phyloP scores from a whole-genome alignment of 495 filamentous ascomycete genomes.

The Neurospora discreta region DNA sequence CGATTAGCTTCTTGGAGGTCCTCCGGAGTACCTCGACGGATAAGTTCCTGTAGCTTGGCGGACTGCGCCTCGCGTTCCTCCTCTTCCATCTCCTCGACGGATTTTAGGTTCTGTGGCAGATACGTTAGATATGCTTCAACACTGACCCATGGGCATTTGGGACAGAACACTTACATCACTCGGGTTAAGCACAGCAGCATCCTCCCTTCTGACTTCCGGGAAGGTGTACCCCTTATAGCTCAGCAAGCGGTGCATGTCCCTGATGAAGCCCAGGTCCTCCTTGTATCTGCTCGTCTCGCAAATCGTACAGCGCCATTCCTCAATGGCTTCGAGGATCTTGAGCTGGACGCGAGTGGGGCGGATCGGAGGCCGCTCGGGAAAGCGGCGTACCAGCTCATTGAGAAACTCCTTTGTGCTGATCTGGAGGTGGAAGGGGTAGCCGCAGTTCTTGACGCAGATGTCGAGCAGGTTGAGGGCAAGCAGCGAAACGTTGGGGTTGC shows the following conservation, averaged over 20 bases:
- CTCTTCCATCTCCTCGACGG: slow-evolving; percentile 97
- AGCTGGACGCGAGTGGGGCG: slow-evolving; percentile 78
- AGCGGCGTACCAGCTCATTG: slow-evolving; percentile 93
- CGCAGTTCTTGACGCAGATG: slow-evolving; percentile 99
- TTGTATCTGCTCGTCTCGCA: slow-evolving; percentile 96
- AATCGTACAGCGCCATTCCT: slow-evolving; percentile 97
- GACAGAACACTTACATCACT: slow-evolving; percentile 63
- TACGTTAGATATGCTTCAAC: neutral
- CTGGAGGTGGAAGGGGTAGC: slow-evolving; percentile 96
- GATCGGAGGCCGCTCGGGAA: slow-evolving; percentile 85
- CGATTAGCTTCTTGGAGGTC: slow-evolving; percentile 93
- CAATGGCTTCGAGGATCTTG: slow-evolving; percentile 90
- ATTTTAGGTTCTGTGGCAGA: slow-evolving; percentile 66
- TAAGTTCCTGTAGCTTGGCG: slow-evolving; percentile 93
- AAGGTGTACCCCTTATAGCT: slow-evolving; percentile 96
- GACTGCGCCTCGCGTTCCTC: slow-evolving; percentile 91
- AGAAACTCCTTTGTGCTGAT: slow-evolving; percentile 98
- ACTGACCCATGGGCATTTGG: neutral
- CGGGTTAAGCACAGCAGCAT: slow-evolving; percentile 94
- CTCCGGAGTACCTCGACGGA: slow-evolving; percentile 79
- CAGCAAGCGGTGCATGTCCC: slow-evolving; percentile 94
- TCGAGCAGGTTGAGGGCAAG: slow-evolving; percentile 88
- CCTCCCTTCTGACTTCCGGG: slow-evolving; percentile 81
- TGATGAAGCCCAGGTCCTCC: slow-evolving; percentile 89
- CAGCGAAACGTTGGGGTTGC: slow-evolving; percentile 88